Evolutionary conservation across 108 stramenopile species (phyloP).

Genomic region (Pseudonitzschia pungens): DNA sequence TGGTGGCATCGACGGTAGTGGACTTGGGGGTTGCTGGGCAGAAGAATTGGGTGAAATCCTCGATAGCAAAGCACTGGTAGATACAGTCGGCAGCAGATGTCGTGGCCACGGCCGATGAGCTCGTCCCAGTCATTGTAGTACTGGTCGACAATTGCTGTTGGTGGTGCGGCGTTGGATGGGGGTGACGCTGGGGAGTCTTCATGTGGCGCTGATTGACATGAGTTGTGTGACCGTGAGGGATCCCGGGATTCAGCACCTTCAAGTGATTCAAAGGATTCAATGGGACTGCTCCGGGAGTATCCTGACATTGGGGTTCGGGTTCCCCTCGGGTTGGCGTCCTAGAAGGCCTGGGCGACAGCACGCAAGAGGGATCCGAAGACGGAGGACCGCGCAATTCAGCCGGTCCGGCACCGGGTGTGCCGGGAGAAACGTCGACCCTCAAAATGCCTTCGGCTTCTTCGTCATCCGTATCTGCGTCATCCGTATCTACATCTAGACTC

Average conservation of each 20-base stretch:
- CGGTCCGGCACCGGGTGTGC: neutral
- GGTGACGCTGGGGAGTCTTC: neutral
- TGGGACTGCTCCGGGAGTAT: neutral
- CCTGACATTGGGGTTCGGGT: neutral
- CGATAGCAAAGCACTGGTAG: constrained; percentile 12
- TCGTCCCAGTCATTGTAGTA: neutral
- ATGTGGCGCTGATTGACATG: neutral
- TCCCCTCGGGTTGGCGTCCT: neutral
- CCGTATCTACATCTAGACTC: neutral
- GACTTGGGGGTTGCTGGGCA: constrained; percentile 11
- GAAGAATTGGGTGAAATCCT: constrained; percentile 13
- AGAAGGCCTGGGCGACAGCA: neutral
- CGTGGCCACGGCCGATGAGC: neutral
- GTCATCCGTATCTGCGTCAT: neutral
- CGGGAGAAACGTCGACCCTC: neutral
- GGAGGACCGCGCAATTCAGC: neutral
- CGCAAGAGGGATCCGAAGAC: neutral
- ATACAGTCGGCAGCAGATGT: constrained; percentile 2
- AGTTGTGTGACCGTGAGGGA: neutral
- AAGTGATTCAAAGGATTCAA: constrained; percentile 1
- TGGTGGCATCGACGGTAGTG: neutral
- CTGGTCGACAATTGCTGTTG: neutral
- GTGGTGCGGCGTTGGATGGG: neutral
- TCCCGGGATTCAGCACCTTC: neutral
- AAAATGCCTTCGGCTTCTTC: neutral